Evolutionary conservation across 208 protist species (phyloP).

Genomic region (Lotmaria passim): DNA sequence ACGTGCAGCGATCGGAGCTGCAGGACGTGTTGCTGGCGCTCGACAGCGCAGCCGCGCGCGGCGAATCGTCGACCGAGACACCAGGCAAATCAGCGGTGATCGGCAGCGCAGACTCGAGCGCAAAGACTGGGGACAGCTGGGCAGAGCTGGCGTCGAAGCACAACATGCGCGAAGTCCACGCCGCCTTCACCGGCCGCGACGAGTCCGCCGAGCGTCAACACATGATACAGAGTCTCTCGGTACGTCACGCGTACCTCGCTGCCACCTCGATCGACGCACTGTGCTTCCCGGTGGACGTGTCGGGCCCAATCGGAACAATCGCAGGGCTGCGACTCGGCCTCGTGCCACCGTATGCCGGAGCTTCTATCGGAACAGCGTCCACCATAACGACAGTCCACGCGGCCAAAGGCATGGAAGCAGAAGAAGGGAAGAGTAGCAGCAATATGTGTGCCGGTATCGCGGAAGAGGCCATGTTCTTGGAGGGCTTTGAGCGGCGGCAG

Average conservation of each 20-base stretch:
- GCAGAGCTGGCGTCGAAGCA: slow-evolving; percentile 5
- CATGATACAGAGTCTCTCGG: slow-evolving; percentile 16
- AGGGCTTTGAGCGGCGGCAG: slow-evolving; percentile 28
- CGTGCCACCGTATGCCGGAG: slow-evolving; percentile 22
- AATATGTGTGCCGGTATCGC: not conserved
- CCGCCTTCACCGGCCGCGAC: slow-evolving; percentile 39
- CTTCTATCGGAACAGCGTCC: not conserved
- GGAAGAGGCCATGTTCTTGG: slow-evolving; percentile 17
- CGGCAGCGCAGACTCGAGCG: not conserved
- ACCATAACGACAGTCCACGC: not conserved
- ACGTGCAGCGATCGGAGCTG: slow-evolving; percentile 19
- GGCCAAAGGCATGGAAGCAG: not conserved
- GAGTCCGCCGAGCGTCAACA: slow-evolving; percentile 37
- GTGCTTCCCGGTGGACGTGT: slow-evolving; percentile 62
- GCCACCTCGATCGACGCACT: slow-evolving; percentile 42
- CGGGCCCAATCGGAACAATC: slow-evolving; percentile 57
- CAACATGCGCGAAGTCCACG: slow-evolving; percentile 41
- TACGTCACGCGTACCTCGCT: slow-evolving; percentile 31
- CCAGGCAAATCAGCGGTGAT: not conserved
- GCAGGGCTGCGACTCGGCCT: slow-evolving; percentile 68
- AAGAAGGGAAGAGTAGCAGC: not conserved
- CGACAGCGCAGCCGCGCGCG: not conserved
- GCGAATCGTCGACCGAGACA: not conserved
- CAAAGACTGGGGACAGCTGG: slow-evolving; percentile 2
- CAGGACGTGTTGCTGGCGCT: slow-evolving; percentile 26